Percentiles rank a stretch among this genome's conserved stretches.
Conservation (phyloP, 108 stramenopile genomes). For the Pseudonitzschia delicatissima region DNA sequence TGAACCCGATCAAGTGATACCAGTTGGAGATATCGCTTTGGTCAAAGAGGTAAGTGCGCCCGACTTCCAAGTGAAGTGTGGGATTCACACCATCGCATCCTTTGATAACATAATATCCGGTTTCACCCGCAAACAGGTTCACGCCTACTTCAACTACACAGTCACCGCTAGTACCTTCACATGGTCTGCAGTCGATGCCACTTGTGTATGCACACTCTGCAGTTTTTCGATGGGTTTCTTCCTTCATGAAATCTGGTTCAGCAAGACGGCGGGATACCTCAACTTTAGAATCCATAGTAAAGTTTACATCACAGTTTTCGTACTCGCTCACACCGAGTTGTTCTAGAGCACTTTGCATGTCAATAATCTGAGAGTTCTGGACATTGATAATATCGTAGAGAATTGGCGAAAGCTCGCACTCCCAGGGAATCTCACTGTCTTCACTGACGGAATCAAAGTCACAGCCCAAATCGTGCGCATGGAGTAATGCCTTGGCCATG, state of each 20-base stretch:
- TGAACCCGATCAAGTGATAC: conserved; percentile 88
- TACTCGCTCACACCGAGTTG: conserved; percentile 16
- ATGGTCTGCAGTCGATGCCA: conserved; percentile 22
- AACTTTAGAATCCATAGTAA: background rate
- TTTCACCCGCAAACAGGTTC: conserved; percentile 23
- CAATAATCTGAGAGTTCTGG: conserved; percentile 81
- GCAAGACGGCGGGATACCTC: background rate
- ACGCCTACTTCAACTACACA: conserved; percentile 13
- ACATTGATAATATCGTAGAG: conserved; percentile 62
- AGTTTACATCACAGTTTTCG: conserved; percentile 23
- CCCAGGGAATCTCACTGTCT: conserved; percentile 2
- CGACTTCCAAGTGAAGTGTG: conserved; percentile 68
- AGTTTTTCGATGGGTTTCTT: background rate
- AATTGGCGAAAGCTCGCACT: conserved; percentile 49
- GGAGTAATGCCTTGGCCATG: conserved; percentile 84
- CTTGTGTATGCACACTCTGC: background rate
- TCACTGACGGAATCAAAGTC: conserved; percentile 37
- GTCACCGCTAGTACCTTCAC: conserved; percentile 10
- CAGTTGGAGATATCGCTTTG: conserved; percentile 47
- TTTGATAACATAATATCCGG: conserved; percentile 77
- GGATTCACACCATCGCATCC: conserved; percentile 82
- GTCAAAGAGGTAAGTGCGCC: conserved; percentile 71
- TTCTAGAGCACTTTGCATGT: conserved; percentile 56
- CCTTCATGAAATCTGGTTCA: background rate
- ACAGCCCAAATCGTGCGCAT: conserved; percentile 30